Evolutionary conservation across 768 basidiomycete genomes (phyloP).

Genomic region (Pulveroboletus ravenelii): DNA sequence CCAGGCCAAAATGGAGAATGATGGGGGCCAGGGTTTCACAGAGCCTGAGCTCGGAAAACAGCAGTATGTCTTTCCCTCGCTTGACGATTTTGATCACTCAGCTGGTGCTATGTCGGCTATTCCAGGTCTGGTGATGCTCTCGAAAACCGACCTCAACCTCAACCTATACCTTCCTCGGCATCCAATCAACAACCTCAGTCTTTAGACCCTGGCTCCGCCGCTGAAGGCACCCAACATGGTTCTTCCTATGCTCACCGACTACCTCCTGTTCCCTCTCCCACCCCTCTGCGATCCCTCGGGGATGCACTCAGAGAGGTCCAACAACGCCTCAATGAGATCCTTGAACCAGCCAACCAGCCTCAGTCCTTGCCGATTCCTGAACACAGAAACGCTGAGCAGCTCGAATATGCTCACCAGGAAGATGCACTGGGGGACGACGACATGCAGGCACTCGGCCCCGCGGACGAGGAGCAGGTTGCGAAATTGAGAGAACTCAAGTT

Average conservation of each 20-base stretch:
- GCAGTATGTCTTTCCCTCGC: constrained; percentile 11
- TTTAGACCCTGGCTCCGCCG: constrained; percentile 31
- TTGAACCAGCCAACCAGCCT: constrained; percentile 38
- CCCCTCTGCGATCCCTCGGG: constrained; percentile 75
- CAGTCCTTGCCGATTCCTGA: constrained; percentile 34
- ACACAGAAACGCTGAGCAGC: constrained; percentile 39
- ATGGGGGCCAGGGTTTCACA: constrained; percentile 22
- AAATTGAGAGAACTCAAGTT: constrained; percentile 79
- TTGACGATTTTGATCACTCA: not conserved
- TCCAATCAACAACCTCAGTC: constrained; percentile 7
- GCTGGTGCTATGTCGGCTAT: not conserved
- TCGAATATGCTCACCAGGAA: constrained; percentile 66
- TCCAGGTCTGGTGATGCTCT: constrained; percentile 10
- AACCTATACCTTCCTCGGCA: not conserved
- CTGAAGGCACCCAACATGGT: constrained; percentile 45
- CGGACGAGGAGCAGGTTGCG: constrained; percentile 77
- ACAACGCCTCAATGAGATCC: constrained; percentile 80
- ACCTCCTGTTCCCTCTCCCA: constrained; percentile 32
- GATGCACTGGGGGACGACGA: constrained; percentile 62
- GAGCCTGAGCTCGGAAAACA: constrained; percentile 15
- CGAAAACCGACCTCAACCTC: constrained; percentile 9
- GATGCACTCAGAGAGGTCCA: constrained; percentile 79
- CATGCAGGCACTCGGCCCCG: constrained; percentile 87
- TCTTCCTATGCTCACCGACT: constrained; percentile 38
- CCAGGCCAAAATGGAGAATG: constrained; percentile 8